Evolutionary conservation across 148 eudicot species (phyloP).

Genomic region (Limonium bicolor): DNA sequence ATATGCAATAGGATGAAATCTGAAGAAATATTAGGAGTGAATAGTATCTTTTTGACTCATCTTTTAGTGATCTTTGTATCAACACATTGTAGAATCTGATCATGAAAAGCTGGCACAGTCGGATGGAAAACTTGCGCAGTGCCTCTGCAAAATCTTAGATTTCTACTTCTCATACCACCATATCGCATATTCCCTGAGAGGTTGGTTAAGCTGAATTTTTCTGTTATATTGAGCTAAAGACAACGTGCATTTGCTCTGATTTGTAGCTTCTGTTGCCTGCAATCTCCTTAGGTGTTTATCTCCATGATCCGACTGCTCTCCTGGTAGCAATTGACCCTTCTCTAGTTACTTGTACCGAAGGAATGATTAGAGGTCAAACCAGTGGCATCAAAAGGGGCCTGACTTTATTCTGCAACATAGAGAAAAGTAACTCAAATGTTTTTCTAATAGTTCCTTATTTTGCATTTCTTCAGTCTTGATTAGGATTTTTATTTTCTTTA

Average conservation of each 20-base stretch:
- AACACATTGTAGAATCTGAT: no score
- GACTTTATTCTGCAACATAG: constrained; percentile 61
- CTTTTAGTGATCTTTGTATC: no score
- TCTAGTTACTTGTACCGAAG: constrained; percentile 60
- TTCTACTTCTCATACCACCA: constrained; percentile 60
- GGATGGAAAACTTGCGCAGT: constrained; percentile 46
- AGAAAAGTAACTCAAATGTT: constrained; percentile 47
- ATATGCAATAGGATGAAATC: no score
- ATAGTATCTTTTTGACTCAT: no score
- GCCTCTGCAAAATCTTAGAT: constrained; percentile 70
- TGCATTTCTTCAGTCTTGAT: not conserved
- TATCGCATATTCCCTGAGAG: constrained; percentile 57
- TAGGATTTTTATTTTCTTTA: not conserved
- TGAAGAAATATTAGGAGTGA: no score
- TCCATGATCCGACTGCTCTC: constrained; percentile 77
- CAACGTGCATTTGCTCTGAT: not conserved
- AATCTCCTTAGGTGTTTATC: constrained; percentile 58
- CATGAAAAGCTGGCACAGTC: no score
- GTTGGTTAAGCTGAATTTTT: constrained; percentile 14
- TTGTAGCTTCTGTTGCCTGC: constrained; percentile 10
- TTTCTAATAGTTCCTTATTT: no score
- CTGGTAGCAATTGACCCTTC: constrained; percentile 85
- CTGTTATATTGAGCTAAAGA: not conserved
- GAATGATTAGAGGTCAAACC: constrained; percentile 71
- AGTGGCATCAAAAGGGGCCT: constrained; percentile 73